Percentiles rank a stretch among this genome's conserved stretches.
These are phyloP conservation scores for Rubia occidens DNA, from an alignment of 305 asterid species.

Conservation along the genomic window DNA sequence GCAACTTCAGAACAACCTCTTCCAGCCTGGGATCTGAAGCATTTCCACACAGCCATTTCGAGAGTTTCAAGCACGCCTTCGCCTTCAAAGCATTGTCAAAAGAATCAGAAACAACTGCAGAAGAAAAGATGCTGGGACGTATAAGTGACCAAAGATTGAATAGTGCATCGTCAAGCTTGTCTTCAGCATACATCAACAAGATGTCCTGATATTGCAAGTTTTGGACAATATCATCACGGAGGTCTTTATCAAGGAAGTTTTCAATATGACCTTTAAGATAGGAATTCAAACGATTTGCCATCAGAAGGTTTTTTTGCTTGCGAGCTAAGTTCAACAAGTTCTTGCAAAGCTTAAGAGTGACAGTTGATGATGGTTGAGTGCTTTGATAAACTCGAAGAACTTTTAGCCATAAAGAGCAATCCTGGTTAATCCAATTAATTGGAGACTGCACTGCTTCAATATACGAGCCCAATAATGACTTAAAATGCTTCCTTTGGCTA, in stretches of 20 bases:
- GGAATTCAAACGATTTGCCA: constrained; percentile 68
- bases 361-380: constrained; percentile 51
- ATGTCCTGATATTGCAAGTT: constrained; percentile 65
- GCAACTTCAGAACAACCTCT: constrained; percentile 47
- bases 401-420: constrained; percentile 92
- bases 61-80: constrained; percentile 90
- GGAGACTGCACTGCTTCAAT: constrained; percentile 64
- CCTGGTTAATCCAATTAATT: constrained; percentile 55
- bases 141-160: constrained; percentile 66
- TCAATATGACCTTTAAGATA: constrained; percentile 50
- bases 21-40: constrained; percentile 35
- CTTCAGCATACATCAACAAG: constrained; percentile 65
- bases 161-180: constrained; percentile 65
- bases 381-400: constrained; percentile 71
- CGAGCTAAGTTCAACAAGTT: constrained; percentile 68
- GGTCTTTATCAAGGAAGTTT: constrained; percentile 45
- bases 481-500: constrained; percentile 36
- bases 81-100: constrained; percentile 63
- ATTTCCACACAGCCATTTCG: constrained; percentile 65
- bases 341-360: constrained; percentile 75
- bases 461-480: constrained; percentile 55
- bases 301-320: constrained; percentile 68
- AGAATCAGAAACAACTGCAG: constrained; percentile 39
- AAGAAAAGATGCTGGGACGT: constrained; percentile 50
- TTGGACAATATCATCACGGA: constrained; percentile 45